Percentiles rank a stretch among this genome's conserved stretches.
Conservation (phyloP, 2,329 filamentous ascomycete genomes). For the Helminthosporium solani region DNA sequence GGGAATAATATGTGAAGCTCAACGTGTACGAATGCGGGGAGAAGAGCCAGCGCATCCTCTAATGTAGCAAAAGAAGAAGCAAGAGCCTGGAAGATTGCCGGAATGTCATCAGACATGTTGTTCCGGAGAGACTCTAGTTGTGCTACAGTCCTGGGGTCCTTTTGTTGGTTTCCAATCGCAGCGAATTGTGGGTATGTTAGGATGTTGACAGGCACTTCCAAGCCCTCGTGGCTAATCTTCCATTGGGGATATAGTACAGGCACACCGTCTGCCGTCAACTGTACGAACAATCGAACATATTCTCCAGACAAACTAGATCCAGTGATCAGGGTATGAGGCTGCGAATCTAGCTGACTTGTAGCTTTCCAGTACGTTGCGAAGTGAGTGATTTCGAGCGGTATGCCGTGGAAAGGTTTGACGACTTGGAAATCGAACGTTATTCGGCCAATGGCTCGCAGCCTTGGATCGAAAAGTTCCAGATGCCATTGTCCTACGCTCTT, state of each 20-base stretch:
- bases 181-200: slow-evolving; percentile 73
- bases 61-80: slow-evolving; percentile 77
- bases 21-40: slow-evolving; percentile 79
- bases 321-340: slow-evolving; percentile 83
- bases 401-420: slow-evolving; percentile 91
- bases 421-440: slow-evolving; percentile 94
- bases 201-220: slow-evolving; percentile 80
- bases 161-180: slow-evolving; percentile 44
- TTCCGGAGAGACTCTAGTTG: slow-evolving; percentile 29
- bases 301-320: slow-evolving; percentile 95
- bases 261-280: slow-evolving; percentile 83
- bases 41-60: slow-evolving; percentile 69
- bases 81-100: slow-evolving; percentile 69
- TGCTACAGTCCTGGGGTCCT: slow-evolving; percentile 20
- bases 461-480: slow-evolving; percentile 87
- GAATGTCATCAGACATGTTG: slow-evolving; percentile 37
- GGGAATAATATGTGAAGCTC: slow-evolving; percentile 94
- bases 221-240: slow-evolving; percentile 71
- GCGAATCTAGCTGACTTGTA: slow-evolving; percentile 86
- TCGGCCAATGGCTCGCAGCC: slow-evolving; percentile 86
- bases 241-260: slow-evolving; percentile 87
- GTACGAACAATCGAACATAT: slow-evolving; percentile 87
- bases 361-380: slow-evolving; percentile 99
- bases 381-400: slow-evolving; percentile 92
- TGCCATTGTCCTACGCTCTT: slow-evolving; percentile 79